Conservation (phyloP, 2,329 filamentous ascomycete species). For the Alternaria incomplexa region DNA sequence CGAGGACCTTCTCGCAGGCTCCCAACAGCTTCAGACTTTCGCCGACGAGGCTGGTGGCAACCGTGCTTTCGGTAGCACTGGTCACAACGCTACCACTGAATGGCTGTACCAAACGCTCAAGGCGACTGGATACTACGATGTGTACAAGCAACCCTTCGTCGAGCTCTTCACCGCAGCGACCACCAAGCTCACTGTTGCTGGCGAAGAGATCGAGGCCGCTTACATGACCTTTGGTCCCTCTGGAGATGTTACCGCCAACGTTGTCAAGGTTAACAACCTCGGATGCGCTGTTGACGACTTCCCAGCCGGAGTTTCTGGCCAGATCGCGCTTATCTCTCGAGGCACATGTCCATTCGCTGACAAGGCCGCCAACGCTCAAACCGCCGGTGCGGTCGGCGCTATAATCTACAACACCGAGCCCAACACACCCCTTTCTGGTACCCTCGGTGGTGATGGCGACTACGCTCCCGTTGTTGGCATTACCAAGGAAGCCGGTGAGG, state of each 20-base stretch:
- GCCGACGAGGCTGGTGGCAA: conserved; percentile 43
- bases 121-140: conserved; percentile 41
- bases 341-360: conserved; percentile 71
- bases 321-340: conserved; percentile 71
- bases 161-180: conserved; percentile 44
- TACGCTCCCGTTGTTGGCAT: conserved; percentile 74
- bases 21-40: conserved; percentile 42
- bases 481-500: conserved; percentile 63
- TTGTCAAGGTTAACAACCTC: conserved; percentile 66
- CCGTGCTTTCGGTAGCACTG: conserved; percentile 44
- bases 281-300: conserved; percentile 70
- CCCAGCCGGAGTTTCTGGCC: conserved; percentile 61
- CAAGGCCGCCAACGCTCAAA: conserved; percentile 71
- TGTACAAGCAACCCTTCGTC: conserved; percentile 43
- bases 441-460: conserved; percentile 62
- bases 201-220: conserved; percentile 28
- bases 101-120: conserved; percentile 41
- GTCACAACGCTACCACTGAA: conserved; percentile 44
- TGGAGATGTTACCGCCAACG: conserved; percentile 63
- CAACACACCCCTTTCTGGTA: conserved; percentile 65
- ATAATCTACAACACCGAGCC: conserved; percentile 74
- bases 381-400: conserved; percentile 70
- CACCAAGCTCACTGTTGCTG: conserved; percentile 31
- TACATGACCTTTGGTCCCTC: conserved; percentile 66
- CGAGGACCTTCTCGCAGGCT: conserved; percentile 40